Conservation (phyloP, 2,329 filamentous ascomycete genomes). For the Trichophaea hybrida region DNA sequence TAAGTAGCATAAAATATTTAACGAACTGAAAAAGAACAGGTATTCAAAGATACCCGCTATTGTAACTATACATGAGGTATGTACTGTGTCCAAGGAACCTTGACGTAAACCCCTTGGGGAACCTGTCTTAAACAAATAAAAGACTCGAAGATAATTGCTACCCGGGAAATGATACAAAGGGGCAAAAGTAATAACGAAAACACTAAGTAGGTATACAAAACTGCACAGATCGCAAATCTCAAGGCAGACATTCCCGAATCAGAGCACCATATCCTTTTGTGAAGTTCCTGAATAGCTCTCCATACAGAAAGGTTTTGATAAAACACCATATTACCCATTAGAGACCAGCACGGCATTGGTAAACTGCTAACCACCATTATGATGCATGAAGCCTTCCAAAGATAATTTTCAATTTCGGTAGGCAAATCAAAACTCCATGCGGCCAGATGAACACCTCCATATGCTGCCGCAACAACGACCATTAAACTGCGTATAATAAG, state of each 20-base stretch:
- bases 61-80: background rate
- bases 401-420: conserved; percentile 17
- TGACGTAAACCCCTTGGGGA: background rate
- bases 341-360: background rate
- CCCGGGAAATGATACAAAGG: background rate
- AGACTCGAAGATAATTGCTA: background rate
- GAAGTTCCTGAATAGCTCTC: background rate
- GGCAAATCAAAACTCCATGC: conserved; percentile 26
- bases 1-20: no score
- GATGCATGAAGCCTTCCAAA: background rate
- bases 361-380: background rate
- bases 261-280: background rate
- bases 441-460: conserved; percentile 25
- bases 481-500: background rate
- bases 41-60: no score
- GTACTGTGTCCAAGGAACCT: background rate
- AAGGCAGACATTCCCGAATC: background rate
- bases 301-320: background rate
- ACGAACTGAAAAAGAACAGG: no score
- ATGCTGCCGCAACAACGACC: conserved; percentile 7
- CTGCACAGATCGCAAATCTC: background rate
- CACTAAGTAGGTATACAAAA: background rate
- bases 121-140: background rate
- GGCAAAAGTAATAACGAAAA: background rate
- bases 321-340: background rate